phyloP scores from a whole-genome alignment of 352 stramenopile genomes.

The Pythium aphanidermatum region DNA sequence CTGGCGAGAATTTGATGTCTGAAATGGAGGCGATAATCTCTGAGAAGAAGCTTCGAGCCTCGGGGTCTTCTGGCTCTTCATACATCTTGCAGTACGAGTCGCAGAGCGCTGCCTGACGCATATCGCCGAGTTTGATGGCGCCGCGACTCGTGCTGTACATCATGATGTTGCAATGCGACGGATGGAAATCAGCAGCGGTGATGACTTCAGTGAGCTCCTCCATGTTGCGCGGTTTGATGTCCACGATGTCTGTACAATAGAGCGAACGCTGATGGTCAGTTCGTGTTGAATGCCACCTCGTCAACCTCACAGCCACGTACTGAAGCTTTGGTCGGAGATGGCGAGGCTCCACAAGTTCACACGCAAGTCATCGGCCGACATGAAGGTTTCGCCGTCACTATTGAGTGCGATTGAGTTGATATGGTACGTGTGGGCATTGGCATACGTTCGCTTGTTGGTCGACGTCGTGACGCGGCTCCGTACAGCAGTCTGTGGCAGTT shows the following conservation, averaged over 20 bases:
- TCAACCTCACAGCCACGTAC: slow-evolving; percentile 52
- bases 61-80: slow-evolving; percentile 75
- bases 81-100: slow-evolving; percentile 84
- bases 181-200: slow-evolving; percentile 92
- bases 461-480: slow-evolving; percentile 60
- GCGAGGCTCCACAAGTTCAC: slow-evolving; percentile 96
- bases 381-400: slow-evolving; percentile 94
- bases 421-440: slow-evolving; percentile 96
- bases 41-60: slow-evolving; percentile 90
- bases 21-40: slow-evolving; percentile 96
- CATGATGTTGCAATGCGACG: slow-evolving; percentile 91
- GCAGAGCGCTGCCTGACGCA: slow-evolving; percentile 87
- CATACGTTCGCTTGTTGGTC: slow-evolving; percentile 81
- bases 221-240: slow-evolving; percentile 97
- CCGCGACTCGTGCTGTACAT: slow-evolving; percentile 94
- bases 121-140: slow-evolving; percentile 91
- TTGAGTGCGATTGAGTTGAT: slow-evolving; percentile 96
- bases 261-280: too few relatives aligned
- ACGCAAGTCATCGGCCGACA: slow-evolving; percentile 94
- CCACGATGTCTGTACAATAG: slow-evolving; percentile 83
- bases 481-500: slow-evolving; percentile 44
- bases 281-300: too few relatives aligned
- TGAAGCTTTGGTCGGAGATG: slow-evolving; percentile 87
- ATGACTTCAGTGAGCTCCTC: slow-evolving; percentile 97
- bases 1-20: slow-evolving; percentile 91